Conservation (phyloP, 2,329 filamentous ascomycete species). For the Ploettnerulaceae sp. region DNA sequence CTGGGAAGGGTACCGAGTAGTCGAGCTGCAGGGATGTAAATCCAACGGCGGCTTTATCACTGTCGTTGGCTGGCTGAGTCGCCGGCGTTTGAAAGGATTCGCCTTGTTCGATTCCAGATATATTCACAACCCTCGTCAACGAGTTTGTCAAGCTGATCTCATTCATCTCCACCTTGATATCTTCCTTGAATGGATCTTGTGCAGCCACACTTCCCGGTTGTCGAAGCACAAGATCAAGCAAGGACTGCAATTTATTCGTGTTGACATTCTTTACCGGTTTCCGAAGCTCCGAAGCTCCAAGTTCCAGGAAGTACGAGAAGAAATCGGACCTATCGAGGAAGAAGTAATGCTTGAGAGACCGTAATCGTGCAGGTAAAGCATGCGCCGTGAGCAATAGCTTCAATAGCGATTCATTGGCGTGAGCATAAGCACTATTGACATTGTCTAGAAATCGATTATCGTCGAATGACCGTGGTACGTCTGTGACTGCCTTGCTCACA, state of each 20-base stretch:
- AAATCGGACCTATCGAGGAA: slow-evolving; percentile 98
- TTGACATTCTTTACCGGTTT: slow-evolving; percentile 89
- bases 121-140: slow-evolving; percentile 92
- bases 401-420: slow-evolving; percentile 91
- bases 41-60: slow-evolving; percentile 81
- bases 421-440: slow-evolving; percentile 89
- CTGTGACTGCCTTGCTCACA: slow-evolving; percentile 78
- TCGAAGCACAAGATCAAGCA: slow-evolving; percentile 93
- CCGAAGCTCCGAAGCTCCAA: slow-evolving; percentile 81
- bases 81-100: slow-evolving; percentile 72
- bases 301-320: slow-evolving; percentile 95
- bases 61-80: slow-evolving; percentile 60
- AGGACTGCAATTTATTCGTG: slow-evolving; percentile 84
- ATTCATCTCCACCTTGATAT: slow-evolving; percentile 97
- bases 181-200: slow-evolving; percentile 95
- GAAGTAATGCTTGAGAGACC: slow-evolving; percentile 97
- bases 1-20: slow-evolving; percentile 88
- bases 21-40: slow-evolving; percentile 93
- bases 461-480: slow-evolving; percentile 89
- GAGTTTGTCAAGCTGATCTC: slow-evolving; percentile 89
- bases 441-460: slow-evolving; percentile 91
- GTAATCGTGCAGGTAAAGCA: slow-evolving; percentile 77
- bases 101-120: slow-evolving; percentile 90
- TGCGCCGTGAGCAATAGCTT: slow-evolving; percentile 89
- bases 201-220: slow-evolving; percentile 93